phyloP scores from a whole-genome alignment of 2,329 filamentous ascomycete genomes.

The Claviceps sp. region DNA sequence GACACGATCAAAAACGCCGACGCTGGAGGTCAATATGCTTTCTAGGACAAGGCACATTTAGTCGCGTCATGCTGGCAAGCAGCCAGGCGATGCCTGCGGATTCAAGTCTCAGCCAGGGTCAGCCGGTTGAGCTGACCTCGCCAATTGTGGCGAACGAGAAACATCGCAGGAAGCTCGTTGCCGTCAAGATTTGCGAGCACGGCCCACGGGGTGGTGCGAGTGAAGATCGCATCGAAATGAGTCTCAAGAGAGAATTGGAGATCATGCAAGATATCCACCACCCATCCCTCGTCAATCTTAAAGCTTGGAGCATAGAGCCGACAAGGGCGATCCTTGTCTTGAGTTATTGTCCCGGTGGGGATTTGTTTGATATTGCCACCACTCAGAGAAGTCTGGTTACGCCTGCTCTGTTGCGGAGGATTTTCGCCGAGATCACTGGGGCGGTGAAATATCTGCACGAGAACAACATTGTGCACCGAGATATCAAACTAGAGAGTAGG shows the following conservation, averaged over 20 bases:
- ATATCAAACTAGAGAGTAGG: constrained; percentile 93
- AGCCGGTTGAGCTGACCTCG: constrained; percentile 19
- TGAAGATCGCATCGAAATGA: constrained; percentile 84
- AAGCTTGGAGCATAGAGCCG: constrained; percentile 79
- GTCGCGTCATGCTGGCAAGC: constrained; percentile 82
- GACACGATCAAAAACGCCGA: constrained; percentile 54
- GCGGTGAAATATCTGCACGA: constrained; percentile 79
- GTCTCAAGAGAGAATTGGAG: constrained; percentile 85
- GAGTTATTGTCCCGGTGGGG: constrained; percentile 85
- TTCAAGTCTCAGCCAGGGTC: constrained; percentile 12
- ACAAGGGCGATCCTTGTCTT: constrained; percentile 74
- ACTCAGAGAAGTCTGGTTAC: constrained; percentile 54
- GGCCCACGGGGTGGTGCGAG: constrained; percentile 87
- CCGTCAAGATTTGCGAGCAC: constrained; percentile 90
- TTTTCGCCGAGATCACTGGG: constrained; percentile 79
- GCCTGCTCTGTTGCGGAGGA: constrained; percentile 59
- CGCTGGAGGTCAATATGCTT: constrained; percentile 68
- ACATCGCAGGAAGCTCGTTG: constrained; percentile 72
- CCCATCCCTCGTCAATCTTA: constrained; percentile 79
- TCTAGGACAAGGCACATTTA: constrained; percentile 90
- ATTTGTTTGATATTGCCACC: constrained; percentile 85
- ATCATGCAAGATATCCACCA: constrained; percentile 82
- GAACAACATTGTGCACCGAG: constrained; percentile 80
- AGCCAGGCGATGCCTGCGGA: constrained; percentile 49
- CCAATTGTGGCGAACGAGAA: constrained; percentile 18